These are phyloP conservation scores for Cystoderma amianthinum DNA, from an alignment of 768 basidiomycete species.

Conservation along the genomic window DNA sequence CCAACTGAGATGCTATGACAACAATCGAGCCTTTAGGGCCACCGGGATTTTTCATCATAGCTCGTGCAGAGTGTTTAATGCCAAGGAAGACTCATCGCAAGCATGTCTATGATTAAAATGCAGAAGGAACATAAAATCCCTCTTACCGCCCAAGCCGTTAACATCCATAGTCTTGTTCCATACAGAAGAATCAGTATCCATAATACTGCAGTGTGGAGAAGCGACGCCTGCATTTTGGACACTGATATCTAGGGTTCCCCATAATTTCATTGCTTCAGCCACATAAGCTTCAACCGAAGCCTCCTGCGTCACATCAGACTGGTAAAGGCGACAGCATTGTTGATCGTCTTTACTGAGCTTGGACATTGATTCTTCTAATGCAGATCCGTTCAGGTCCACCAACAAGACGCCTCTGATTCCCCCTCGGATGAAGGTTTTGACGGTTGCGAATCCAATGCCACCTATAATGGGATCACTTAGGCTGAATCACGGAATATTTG, in stretches of 20 bases:
- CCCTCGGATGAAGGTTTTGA: too few relatives aligned
- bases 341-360: neutral
- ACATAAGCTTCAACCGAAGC: constrained; percentile 2
- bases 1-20: constrained; percentile 12
- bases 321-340: constrained; percentile 1
- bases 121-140: too few relatives aligned
- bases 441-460: too few relatives aligned
- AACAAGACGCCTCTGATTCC: constrained; percentile 4
- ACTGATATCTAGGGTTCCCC: constrained; percentile 8
- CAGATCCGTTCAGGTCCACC: constrained; percentile 1
- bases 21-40: constrained; percentile 10
- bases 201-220: constrained; percentile 1
- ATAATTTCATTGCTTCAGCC: constrained; percentile 2
- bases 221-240: constrained; percentile 6
- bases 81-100: constrained; percentile 7
- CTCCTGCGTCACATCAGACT: constrained; percentile 4
- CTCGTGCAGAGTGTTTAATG: constrained; percentile 7
- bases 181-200: constrained; percentile 4
- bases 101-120: neutral
- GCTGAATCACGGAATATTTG: too few relatives aligned
- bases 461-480: too few relatives aligned
- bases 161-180: constrained; percentile 8
- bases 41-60: constrained; percentile 8
- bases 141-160: constrained; percentile 6
- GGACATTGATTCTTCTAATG: constrained; percentile 2